Conservation (phyloP, 2,329 filamentous ascomycete species). For the Huntiella omanensis region DNA sequence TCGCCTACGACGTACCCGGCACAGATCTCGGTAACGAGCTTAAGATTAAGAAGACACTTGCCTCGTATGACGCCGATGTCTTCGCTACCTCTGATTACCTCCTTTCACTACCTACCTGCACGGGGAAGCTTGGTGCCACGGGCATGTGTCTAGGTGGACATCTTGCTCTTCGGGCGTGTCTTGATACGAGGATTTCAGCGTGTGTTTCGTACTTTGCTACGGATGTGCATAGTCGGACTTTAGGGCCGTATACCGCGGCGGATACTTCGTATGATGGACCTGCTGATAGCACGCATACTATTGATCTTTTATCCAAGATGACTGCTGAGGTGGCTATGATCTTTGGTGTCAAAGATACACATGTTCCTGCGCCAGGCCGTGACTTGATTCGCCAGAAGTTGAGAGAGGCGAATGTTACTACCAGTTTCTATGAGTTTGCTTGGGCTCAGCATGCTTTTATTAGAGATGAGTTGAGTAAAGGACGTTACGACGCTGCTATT, state of each 20-base stretch:
- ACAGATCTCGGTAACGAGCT: slow-evolving; percentile 75
- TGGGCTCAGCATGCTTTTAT: slow-evolving; percentile 94
- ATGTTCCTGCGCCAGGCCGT: slow-evolving; percentile 66
- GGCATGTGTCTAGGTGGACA: slow-evolving; percentile 93
- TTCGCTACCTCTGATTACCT: slow-evolving; percentile 49
- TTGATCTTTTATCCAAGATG: slow-evolving; percentile 42
- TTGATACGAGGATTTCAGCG: slow-evolving; percentile 60
- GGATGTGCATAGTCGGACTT: slow-evolving; percentile 63
- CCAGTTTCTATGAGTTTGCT: slow-evolving; percentile 77
- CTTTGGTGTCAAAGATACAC: slow-evolving; percentile 78
- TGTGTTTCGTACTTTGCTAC: slow-evolving; percentile 83
- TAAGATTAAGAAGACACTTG: slow-evolving; percentile 70
- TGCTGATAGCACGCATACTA: slow-evolving; percentile 27
- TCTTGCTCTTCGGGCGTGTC: slow-evolving; percentile 43
- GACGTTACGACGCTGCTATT: slow-evolving; percentile 78
- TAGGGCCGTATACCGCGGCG: slow-evolving; percentile 44
- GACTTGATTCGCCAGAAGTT: slow-evolving; percentile 71
- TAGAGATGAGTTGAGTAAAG: slow-evolving; percentile 78
- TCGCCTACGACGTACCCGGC: slow-evolving; percentile 72
- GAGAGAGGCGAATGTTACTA: slow-evolving; percentile 53
- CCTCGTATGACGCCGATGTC: slow-evolving; percentile 72
- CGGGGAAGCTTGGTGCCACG: slow-evolving; percentile 57
- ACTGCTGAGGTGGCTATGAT: slow-evolving; percentile 66
- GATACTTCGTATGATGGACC: slow-evolving; percentile 20
- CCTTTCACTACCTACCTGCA: slow-evolving; percentile 57